phyloP scores from a whole-genome alignment of 2,329 filamentous ascomycete genomes.

The Truncatella angustata region DNA sequence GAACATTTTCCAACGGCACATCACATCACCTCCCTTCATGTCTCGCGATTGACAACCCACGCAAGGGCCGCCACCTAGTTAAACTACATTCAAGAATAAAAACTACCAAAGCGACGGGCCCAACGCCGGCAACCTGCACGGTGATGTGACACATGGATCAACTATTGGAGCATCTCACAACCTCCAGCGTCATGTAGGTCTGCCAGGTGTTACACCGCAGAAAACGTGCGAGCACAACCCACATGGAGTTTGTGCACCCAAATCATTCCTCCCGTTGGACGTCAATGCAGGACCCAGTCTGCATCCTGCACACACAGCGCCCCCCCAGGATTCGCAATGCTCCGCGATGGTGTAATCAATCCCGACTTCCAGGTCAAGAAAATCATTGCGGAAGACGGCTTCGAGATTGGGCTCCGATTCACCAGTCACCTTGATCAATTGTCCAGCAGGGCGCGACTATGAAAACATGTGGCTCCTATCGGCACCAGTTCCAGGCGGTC shows the following conservation, averaged over 20 bases:
- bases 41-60: not conserved
- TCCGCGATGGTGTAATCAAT: too few species aligned
- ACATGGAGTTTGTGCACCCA: too few species aligned
- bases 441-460: not conserved
- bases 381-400: not conserved
- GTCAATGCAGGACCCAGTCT: slow-evolving; percentile 2
- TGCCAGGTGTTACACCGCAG: slow-evolving; percentile 8
- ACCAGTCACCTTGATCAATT: not conserved
- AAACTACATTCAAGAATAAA: too few species aligned
- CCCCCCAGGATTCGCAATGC: too few species aligned
- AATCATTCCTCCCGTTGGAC: slow-evolving; percentile 1
- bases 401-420: not conserved
- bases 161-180: not conserved
- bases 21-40: not conserved
- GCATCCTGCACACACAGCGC: too few species aligned
- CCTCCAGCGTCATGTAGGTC: not conserved
- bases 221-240: not conserved
- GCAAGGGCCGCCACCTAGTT: not conserved
- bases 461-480: slow-evolving; percentile 13
- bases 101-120: too few species aligned
- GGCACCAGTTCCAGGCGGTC: slow-evolving; percentile 3
- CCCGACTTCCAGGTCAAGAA: not conserved
- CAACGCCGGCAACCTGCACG: not conserved
- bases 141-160: slow-evolving; percentile 1
- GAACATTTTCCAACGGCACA: too few species aligned